phyloP scores from a whole-genome alignment of 2,329 filamentous ascomycete genomes.

The Beauveria asiatica region DNA sequence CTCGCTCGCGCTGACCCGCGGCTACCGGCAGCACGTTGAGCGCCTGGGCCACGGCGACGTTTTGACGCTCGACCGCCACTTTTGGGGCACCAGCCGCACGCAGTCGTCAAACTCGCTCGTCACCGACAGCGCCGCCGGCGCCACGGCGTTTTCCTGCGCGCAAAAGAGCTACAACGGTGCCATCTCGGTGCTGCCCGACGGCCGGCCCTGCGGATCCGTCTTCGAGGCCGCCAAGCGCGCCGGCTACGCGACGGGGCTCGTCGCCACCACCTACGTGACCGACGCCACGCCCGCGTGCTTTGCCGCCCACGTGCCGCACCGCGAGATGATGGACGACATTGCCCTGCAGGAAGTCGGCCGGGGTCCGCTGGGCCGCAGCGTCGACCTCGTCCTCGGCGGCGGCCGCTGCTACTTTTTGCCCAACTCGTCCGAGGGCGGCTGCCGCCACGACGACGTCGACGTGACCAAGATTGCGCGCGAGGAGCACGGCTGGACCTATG shows the following conservation, averaged over 20 bases:
- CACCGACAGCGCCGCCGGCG: conserved; percentile 93
- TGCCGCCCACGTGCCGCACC: conserved; percentile 73
- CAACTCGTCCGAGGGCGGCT: conserved; percentile 73
- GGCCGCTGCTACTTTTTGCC: conserved; percentile 89
- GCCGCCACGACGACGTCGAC: conserved; percentile 70
- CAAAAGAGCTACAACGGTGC: conserved; percentile 95
- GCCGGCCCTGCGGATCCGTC: conserved; percentile 80
- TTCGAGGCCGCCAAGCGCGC: conserved; percentile 88
- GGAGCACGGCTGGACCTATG: conserved; percentile 71
- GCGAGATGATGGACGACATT: conserved; percentile 80
- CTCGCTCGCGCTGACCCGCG: conserved; percentile 76
- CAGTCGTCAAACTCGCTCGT: conserved; percentile 76
- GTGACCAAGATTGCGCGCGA: conserved; percentile 64
- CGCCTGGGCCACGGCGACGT: conserved; percentile 66
- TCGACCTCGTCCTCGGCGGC: conserved; percentile 89
- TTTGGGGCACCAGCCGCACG: conserved; percentile 85
- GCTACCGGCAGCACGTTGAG: conserved; percentile 71
- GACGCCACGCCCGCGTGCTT: conserved; percentile 97
- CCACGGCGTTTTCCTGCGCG: conserved; percentile 90
- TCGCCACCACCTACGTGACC: conserved; percentile 90
- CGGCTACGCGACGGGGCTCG: conserved; percentile 86
- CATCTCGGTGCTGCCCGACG: conserved; percentile 80
- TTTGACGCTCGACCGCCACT: conserved; percentile 74
- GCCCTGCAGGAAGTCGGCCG: conserved; percentile 87
- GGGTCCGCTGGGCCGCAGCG: conserved; percentile 74